Conservation (phyloP, 2,329 filamentous ascomycete species). For the Colletotrichum phormii region DNA sequence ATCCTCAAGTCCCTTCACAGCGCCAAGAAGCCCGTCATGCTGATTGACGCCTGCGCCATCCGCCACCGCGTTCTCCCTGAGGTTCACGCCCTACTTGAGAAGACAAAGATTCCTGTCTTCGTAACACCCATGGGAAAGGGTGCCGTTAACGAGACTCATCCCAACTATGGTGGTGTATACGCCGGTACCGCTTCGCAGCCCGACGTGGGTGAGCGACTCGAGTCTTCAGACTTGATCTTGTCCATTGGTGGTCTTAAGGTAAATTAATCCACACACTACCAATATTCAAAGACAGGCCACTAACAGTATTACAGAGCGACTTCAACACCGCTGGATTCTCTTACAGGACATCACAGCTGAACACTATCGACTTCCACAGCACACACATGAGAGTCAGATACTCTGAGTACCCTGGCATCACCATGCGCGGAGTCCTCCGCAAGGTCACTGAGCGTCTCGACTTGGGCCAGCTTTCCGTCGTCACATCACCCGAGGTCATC, state of each 20-base stretch:
- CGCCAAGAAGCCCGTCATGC: slow-evolving; percentile 80
- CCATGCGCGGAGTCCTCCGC: slow-evolving; percentile 81
- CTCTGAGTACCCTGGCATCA: slow-evolving; percentile 81
- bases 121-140: slow-evolving; percentile 94
- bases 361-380: slow-evolving; percentile 85
- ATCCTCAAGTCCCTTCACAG: slow-evolving; percentile 78
- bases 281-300: not conserved
- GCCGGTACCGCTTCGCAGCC: slow-evolving; percentile 80
- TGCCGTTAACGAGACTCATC: slow-evolving; percentile 79
- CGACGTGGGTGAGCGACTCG: slow-evolving; percentile 72
- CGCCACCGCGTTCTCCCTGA: slow-evolving; percentile 80
- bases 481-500: slow-evolving; percentile 63
- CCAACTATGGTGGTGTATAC: slow-evolving; percentile 87
- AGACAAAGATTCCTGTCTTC: slow-evolving; percentile 82
- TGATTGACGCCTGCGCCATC: slow-evolving; percentile 87
- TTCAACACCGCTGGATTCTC: slow-evolving; percentile 89
- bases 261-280: slow-evolving; percentile 3
- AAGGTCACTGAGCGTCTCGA: slow-evolving; percentile 74
- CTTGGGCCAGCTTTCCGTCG: slow-evolving; percentile 66
- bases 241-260: slow-evolving; percentile 73
- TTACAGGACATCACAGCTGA: slow-evolving; percentile 80
- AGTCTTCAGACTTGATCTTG: slow-evolving; percentile 77
- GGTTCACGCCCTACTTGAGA: slow-evolving; percentile 77
- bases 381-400: slow-evolving; percentile 79
- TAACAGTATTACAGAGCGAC: slow-evolving; percentile 65